These are phyloP conservation scores for Magnolia officinalis DNA, from an alignment of 164 flowering plant genomes.

Conservation along the genomic window DNA sequence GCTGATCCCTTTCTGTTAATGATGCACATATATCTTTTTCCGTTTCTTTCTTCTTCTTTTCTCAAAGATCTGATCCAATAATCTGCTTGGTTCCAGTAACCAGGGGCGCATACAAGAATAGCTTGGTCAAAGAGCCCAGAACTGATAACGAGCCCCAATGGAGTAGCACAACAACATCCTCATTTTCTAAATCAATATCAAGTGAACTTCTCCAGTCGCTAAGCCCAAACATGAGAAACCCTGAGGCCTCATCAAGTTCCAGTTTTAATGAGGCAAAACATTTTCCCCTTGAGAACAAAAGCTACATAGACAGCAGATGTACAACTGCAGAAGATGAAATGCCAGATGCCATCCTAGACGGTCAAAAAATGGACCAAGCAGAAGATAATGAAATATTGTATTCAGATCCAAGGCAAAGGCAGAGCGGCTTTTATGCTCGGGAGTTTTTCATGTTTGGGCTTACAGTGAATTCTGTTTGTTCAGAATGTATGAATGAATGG, in stretches of 20 bases:
- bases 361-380: conserved; percentile 2
- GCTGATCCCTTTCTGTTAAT: background rate
- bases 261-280: conserved; percentile 6
- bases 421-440: conserved; percentile 10
- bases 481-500: conserved; percentile 40
- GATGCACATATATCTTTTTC: background rate
- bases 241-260: conserved; percentile 7
- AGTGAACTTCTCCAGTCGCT: conserved; percentile 11
- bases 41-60: too few species aligned
- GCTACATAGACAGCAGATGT: background rate
- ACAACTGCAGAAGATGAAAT: conserved; percentile 18
- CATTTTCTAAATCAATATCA: conserved; percentile 19
- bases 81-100: conserved; percentile 11
- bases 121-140: conserved; percentile 6
- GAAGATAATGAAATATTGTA: conserved; percentile 9
- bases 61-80: background rate
- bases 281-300: conserved; percentile 13
- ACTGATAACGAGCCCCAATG: conserved; percentile 10
- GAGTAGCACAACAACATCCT: conserved; percentile 1
- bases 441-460: conserved; percentile 5
- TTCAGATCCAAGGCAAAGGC: conserved; percentile 15
- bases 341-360: conserved; percentile 6
- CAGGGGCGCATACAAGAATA: conserved; percentile 7
- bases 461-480: conserved; percentile 29
- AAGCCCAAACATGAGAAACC: background rate